Evolutionary conservation across 2,329 filamentous ascomycete species (phyloP).

Genomic region (Fusarium paranaense): DNA sequence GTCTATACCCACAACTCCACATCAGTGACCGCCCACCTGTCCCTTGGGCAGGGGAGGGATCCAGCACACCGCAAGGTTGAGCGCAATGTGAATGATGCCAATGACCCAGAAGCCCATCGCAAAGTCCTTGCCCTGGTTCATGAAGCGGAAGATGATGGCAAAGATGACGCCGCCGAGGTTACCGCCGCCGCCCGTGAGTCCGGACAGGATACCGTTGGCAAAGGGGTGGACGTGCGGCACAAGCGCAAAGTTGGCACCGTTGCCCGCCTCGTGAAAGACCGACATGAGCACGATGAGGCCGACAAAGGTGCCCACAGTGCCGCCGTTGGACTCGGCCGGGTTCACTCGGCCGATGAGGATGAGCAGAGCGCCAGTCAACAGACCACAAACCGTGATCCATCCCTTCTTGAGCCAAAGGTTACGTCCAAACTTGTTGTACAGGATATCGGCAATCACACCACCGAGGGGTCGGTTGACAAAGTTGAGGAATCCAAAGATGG

Average conservation of each 20-base stretch:
- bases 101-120: slow-evolving; percentile 82
- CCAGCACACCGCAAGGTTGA: slow-evolving; percentile 74
- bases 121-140: slow-evolving; percentile 71
- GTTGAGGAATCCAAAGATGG: slow-evolving; percentile 83
- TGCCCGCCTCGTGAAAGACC: slow-evolving; percentile 85
- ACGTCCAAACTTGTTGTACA: slow-evolving; percentile 56
- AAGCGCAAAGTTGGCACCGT: slow-evolving; percentile 87
- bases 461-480: slow-evolving; percentile 74
- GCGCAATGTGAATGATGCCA: slow-evolving; percentile 76
- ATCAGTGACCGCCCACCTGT: slow-evolving; percentile 47
- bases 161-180: slow-evolving; percentile 90
- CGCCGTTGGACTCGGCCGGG: slow-evolving; percentile 62
- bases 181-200: slow-evolving; percentile 81
- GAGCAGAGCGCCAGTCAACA: slow-evolving; percentile 68
- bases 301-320: slow-evolving; percentile 69
- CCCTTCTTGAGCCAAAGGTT: slow-evolving; percentile 52
- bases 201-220: slow-evolving; percentile 83
- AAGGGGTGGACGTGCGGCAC: slow-evolving; percentile 87
- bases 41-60: slow-evolving; percentile 66
- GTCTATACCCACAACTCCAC: background rate
- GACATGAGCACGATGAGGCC: slow-evolving; percentile 82
- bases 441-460: slow-evolving; percentile 65
- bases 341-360: slow-evolving; percentile 74
- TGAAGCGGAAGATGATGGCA: slow-evolving; percentile 84
- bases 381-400: slow-evolving; percentile 68